Percentiles rank a stretch among this genome's conserved stretches.
Evolutionary conservation across 345 rosid genomes (phyloP).

Genomic region (Ailanthus altissimus): DNA sequence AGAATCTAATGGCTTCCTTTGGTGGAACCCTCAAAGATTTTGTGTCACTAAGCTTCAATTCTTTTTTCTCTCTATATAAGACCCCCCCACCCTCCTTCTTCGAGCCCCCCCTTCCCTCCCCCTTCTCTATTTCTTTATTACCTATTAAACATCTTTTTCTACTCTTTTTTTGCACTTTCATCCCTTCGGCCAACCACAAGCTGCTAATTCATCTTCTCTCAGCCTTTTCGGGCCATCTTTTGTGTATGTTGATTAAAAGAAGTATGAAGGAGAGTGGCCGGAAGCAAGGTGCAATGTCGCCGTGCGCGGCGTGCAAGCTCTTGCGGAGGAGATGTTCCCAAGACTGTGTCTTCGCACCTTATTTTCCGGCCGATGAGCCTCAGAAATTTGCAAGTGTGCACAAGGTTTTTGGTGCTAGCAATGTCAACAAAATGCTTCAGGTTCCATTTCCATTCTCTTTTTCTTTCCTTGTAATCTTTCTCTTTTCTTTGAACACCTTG

Average conservation of each 20-base stretch:
- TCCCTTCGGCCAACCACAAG: not conserved
- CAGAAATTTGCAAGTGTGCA: slow-evolving; percentile 88
- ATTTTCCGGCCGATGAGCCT: slow-evolving; percentile 86
- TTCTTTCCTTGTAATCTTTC: not conserved
- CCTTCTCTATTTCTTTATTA: not conserved
- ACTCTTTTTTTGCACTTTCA: not conserved
- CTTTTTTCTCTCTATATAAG: slow-evolving; percentile 40
- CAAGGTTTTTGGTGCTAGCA: slow-evolving; percentile 95
- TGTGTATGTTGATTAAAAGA: not conserved
- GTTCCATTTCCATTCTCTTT: slow-evolving; percentile 31
- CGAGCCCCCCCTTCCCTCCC: slow-evolving; percentile 20
- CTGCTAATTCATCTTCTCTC: not conserved
- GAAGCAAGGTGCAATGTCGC: slow-evolving; percentile 60
- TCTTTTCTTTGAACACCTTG: not conserved
- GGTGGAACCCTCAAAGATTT: slow-evolving; percentile 52
- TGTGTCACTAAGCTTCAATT: slow-evolving; percentile 21
- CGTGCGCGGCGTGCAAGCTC: slow-evolving; percentile 94
- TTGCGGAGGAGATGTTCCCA: slow-evolving; percentile 78
- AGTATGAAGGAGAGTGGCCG: slow-evolving; percentile 54
- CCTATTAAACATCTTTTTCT: not conserved
- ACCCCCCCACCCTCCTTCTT: slow-evolving; percentile 15
- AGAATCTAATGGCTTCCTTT: slow-evolving; percentile 47
- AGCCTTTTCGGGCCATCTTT: not conserved
- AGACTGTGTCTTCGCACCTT: slow-evolving; percentile 85
- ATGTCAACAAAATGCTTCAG: slow-evolving; percentile 93